Percentiles rank a stretch among this genome's conserved stretches.
phyloP scores from a whole-genome alignment of 208 protist genomes.

The Trypanosoma rangeli region DNA sequence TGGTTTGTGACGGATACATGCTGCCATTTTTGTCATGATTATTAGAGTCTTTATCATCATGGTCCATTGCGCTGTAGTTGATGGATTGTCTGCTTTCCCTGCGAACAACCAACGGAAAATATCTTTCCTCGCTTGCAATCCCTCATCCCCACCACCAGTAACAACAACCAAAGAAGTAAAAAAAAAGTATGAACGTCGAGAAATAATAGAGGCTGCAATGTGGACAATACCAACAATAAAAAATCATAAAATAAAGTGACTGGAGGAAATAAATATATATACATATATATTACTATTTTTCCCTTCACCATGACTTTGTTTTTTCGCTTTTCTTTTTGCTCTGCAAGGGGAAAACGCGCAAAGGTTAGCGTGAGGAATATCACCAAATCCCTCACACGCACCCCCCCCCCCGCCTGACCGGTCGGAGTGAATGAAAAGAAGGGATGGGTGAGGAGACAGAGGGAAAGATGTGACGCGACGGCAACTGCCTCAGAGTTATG shows the following conservation, averaged over 20 bases:
- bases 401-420: neutral
- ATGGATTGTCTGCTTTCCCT: neutral
- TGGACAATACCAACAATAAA: neutral
- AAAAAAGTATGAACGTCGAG: neutral
- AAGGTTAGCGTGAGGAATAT: neutral
- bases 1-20: too few species aligned
- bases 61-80: neutral
- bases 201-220: neutral
- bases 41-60: neutral
- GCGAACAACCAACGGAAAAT: neutral
- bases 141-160: neutral
- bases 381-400: neutral
- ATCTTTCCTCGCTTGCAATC: neutral
- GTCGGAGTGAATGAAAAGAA: neutral
- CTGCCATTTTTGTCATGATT: neutral
- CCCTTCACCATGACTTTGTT: too few species aligned
- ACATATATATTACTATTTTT: neutral
- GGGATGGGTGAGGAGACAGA: neutral
- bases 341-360: neutral
- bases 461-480: neutral
- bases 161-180: neutral
- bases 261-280: neutral
- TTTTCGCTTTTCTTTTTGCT: too few species aligned
- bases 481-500: constrained; percentile 11
- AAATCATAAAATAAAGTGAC: neutral